phyloP scores from a whole-genome alignment of 2,329 filamentous ascomycete species.

The Talaromyces sp. region DNA sequence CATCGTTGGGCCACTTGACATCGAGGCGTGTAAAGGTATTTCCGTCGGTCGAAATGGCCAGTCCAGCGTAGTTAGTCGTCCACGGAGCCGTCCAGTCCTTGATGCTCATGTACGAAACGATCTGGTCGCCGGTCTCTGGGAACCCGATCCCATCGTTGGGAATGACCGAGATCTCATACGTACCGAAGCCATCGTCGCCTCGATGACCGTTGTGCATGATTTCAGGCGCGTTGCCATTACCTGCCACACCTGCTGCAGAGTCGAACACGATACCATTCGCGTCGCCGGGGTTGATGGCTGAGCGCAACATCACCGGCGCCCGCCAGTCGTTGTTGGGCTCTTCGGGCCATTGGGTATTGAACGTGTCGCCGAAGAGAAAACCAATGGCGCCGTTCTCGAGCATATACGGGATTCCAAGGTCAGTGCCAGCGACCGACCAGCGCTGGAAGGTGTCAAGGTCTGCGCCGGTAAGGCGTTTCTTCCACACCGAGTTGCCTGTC shows the following conservation, averaged over 20 bases:
- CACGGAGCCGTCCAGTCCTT: conserved; percentile 9
- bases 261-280: conserved; percentile 8
- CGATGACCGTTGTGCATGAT: conserved; percentile 8
- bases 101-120: conserved; percentile 11
- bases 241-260: conserved; percentile 5
- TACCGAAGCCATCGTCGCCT: conserved; percentile 7
- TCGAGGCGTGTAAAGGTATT: conserved; percentile 8
- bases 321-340: conserved; percentile 6
- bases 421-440: conserved; percentile 9
- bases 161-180: conserved; percentile 6
- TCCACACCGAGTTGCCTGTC: conserved; percentile 2
- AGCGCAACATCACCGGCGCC: conserved; percentile 7
- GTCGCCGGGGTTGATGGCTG: conserved; percentile 5
- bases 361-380: conserved; percentile 10
- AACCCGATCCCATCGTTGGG: conserved; percentile 10
- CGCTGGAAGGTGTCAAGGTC: conserved; percentile 9
- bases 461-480: conserved; percentile 10
- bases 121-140: conserved; percentile 8
- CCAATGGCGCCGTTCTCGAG: conserved; percentile 10
- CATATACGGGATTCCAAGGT: conserved; percentile 12
- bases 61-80: conserved; percentile 10
- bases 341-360: conserved; percentile 11
- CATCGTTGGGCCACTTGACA: conserved; percentile 3
- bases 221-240: conserved; percentile 8
- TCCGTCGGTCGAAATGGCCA: conserved; percentile 9